Conservation (phyloP, 2,329 filamentous ascomycete genomes). For the Didymella pinodella region DNA sequence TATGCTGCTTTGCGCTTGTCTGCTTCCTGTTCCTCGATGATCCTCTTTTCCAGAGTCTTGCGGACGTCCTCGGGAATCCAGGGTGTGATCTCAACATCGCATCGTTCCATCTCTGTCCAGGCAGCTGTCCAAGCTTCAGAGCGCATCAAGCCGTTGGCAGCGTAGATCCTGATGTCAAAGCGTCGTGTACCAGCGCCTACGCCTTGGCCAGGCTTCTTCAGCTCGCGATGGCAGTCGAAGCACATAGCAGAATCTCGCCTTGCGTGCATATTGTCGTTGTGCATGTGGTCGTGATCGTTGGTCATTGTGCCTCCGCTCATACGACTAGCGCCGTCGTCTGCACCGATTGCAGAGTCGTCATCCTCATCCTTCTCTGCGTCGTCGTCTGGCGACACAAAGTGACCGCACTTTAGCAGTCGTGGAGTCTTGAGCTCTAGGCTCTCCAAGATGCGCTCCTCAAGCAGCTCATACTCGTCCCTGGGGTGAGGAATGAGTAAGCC, state of each 20-base stretch:
- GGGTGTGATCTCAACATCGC: constrained; percentile 90
- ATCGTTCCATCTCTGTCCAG: constrained; percentile 98
- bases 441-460: constrained; percentile 80
- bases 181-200: constrained; percentile 58
- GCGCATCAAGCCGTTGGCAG: constrained; percentile 92
- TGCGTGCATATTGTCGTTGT: constrained; percentile 35
- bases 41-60: constrained; percentile 65
- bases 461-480: constrained; percentile 78
- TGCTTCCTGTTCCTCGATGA: constrained; percentile 53
- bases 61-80: constrained; percentile 68
- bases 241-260: constrained; percentile 54
- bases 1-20: constrained; percentile 41
- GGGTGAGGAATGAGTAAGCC: constrained; percentile 81
- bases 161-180: constrained; percentile 87
- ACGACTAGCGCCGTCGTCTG: constrained; percentile 45
- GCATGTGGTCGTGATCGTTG: constrained; percentile 37
- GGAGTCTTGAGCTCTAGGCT: constrained; percentile 75
- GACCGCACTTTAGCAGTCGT: constrained; percentile 76
- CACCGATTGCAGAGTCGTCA: constrained; percentile 46
- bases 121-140: constrained; percentile 91
- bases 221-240: constrained; percentile 56
- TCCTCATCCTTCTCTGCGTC: constrained; percentile 52
- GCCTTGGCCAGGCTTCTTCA: constrained; percentile 49
- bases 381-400: constrained; percentile 64
- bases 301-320: constrained; percentile 49